Evolutionary conservation across 768 basidiomycete species (phyloP).

Genomic region (Brasilioporus rufonigricans): DNA sequence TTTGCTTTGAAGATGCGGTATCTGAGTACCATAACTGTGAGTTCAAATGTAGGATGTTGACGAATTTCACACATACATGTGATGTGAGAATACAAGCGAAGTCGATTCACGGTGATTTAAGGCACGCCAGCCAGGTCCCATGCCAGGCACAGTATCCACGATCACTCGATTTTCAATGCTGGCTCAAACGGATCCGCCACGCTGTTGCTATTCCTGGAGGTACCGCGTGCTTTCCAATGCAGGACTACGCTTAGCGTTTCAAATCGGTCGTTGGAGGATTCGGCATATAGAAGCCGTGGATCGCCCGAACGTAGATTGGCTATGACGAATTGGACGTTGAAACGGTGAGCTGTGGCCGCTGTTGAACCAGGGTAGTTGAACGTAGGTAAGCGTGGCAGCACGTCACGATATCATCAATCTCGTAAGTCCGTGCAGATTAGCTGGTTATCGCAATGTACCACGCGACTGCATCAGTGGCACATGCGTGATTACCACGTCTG

Average conservation of each 20-base stretch:
- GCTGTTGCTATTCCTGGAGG: not conserved
- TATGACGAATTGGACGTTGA: too few relatives aligned
- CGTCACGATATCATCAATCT: not conserved
- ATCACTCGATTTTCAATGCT: not conserved
- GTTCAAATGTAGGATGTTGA: too few relatives aligned
- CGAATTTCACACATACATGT: too few relatives aligned
- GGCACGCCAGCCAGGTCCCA: not conserved
- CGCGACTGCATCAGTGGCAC: not conserved
- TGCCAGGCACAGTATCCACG: not conserved
- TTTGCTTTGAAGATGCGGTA: too few relatives aligned
- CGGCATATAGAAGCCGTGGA: not conserved
- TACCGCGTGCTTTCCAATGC: not conserved
- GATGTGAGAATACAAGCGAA: too few relatives aligned
- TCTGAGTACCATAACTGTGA: not conserved
- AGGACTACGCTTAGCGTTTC: not conserved
- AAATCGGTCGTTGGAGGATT: not conserved
- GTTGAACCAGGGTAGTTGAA: too few relatives aligned
- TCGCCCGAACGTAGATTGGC: too few relatives aligned
- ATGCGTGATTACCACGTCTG: not conserved
- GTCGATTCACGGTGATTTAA: not conserved
- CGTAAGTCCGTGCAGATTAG: not conserved
- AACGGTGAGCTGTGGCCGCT: too few relatives aligned
- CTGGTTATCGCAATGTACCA: not conserved
- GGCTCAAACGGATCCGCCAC: not conserved
- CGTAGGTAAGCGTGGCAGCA: not conserved